phyloP scores from a whole-genome alignment of 75 land plant species.

The Sequoia sempervirens region DNA sequence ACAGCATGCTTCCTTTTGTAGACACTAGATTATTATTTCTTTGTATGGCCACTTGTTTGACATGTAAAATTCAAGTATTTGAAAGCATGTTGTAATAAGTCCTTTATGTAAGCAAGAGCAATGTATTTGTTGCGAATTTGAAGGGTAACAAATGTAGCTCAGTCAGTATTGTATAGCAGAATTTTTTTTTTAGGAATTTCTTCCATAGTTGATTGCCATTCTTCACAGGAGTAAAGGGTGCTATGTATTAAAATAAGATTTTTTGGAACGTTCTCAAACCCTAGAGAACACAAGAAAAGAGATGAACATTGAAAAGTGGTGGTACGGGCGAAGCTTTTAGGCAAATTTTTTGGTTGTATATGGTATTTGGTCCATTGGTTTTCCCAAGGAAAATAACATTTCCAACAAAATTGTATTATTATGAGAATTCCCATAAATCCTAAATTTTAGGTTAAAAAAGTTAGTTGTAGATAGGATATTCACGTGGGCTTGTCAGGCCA shows the following conservation, averaged over 20 bases:
- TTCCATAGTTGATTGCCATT: background rate
- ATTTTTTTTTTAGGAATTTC: background rate
- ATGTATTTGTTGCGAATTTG: conserved; percentile 7
- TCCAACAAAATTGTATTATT: conserved; percentile 9
- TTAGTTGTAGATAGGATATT: background rate
- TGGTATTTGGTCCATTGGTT: conserved; percentile 1
- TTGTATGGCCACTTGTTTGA: conserved; percentile 8
- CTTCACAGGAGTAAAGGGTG: background rate
- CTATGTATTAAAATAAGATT: conserved; percentile 6
- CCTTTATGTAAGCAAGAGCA: background rate
- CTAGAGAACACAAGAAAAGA: background rate
- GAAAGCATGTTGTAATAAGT: conserved; percentile 3
- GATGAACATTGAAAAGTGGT: background rate
- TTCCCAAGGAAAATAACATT: background rate
- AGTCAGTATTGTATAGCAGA: background rate
- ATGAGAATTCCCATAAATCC: background rate
- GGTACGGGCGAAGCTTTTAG: background rate
- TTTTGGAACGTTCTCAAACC: conserved; percentile 5
- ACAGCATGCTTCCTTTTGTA: conserved; percentile 1
- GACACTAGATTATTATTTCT: conserved; percentile 4
- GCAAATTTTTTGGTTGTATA: background rate
- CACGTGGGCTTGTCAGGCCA: conserved; percentile 1
- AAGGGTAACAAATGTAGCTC: background rate
- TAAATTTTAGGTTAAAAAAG: background rate
- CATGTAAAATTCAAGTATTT: conserved; percentile 13